phyloP scores from a whole-genome alignment of 495 filamentous ascomycete genomes.

The Talaromyces wortmannii region DNA sequence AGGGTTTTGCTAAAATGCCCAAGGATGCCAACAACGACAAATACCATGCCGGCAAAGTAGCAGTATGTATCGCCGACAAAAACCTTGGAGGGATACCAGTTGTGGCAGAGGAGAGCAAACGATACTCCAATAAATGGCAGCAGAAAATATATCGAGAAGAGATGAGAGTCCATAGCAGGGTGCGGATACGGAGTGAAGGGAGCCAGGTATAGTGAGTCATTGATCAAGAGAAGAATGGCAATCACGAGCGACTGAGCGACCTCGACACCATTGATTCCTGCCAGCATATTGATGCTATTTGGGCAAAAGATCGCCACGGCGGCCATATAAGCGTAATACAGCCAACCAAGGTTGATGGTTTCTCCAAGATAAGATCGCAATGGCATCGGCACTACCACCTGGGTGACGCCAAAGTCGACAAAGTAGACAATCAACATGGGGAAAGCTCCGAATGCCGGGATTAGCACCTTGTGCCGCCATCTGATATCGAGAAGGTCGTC shows the following conservation, averaged over 20 bases:
- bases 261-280: constrained; percentile 96
- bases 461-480: constrained; percentile 97
- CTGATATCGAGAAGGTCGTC: constrained; percentile 98
- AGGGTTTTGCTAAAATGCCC: constrained; percentile 98
- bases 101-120: constrained; percentile 77
- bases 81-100: constrained; percentile 92
- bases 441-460: constrained; percentile 88
- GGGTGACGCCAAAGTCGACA: constrained; percentile 94
- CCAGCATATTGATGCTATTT: constrained; percentile 98
- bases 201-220: constrained; percentile 72
- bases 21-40: constrained; percentile 91
- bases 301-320: constrained; percentile 91
- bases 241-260: constrained; percentile 92
- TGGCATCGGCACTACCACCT: constrained; percentile 80
- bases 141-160: constrained; percentile 92
- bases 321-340: constrained; percentile 98
- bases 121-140: constrained; percentile 93
- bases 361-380: constrained; percentile 76
- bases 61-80: constrained; percentile 99
- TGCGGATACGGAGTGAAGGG: constrained; percentile 70
- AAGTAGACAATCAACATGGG: constrained; percentile 96
- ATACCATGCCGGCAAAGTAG: constrained; percentile 99
- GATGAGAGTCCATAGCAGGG: constrained; percentile 89
- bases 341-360: constrained; percentile 75
- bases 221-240: constrained; percentile 71